Base-by-base conservation (phyloP, 176 grass and related monocot species). In the Phoenix roebelenii region DNA sequence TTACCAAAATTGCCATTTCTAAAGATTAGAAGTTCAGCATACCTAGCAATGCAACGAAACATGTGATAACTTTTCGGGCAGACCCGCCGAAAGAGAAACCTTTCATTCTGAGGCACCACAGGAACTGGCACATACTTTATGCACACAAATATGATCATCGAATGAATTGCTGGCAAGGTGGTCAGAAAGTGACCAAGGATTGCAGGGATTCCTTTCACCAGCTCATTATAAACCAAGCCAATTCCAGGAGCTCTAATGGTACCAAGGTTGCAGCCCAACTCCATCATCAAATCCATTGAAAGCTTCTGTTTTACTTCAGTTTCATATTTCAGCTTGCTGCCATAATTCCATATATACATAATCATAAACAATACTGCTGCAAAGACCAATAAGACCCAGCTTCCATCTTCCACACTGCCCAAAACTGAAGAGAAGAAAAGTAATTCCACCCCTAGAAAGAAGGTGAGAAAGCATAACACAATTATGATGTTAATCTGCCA, bases 331-430 rank as follows among this genome's bases (percentile, higher is more conserved):
- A 92, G 67, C 62, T 98, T 89, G 67, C 81, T 89, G 54, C 93
- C 93, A 51, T 98, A 98, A 72, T 98, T 98, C 93, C 93, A 98
- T 80, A 98, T 88, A 62, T 83, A 85, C 82, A 92, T 83, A 61
- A 89, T 51, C 59, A 89, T 66, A 77, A 92, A 98, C 49, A 92
- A 51, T 68, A 92, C 77, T 54, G 88, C 85, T 16, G 76, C 81
- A 70, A 92, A 89, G 60, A 92, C 81, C 50, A 98, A 72, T 60
- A 98, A 74, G 62, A 88, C 93, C 93, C 93, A 98, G 51, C 93
- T 98, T 69, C 93, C 93, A 74, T 98, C 82, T 60, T 68, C 83
- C 60, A 73, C 87, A 62, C 75, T 85, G 57, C 74, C 78, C 76
- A 92, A 69, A 76, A 98, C 79, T 44, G 93, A 98, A 58, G 93